phyloP scores from a whole-genome alignment of 352 stramenopile genomes.

The Globisporangium rhizosaccharum region DNA sequence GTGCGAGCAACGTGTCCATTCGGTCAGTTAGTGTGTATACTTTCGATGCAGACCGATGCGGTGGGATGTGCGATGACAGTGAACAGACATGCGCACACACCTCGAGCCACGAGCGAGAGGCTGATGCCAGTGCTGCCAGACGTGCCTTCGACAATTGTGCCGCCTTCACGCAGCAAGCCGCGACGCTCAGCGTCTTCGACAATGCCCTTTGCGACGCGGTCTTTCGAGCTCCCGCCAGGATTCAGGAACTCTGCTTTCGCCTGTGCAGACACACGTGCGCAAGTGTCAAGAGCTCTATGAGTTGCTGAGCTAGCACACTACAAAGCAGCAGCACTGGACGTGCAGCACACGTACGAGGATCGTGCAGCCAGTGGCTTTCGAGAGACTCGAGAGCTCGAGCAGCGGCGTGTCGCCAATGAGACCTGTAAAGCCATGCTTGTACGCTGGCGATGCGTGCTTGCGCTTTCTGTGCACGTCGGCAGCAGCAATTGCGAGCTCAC shows the following conservation, averaged over 20 bases:
- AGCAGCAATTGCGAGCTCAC: conserved; percentile 32
- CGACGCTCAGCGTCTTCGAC: conserved; percentile 90
- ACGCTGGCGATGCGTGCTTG: conserved; percentile 13
- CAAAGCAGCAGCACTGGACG: not conserved
- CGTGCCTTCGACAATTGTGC: conserved; percentile 96
- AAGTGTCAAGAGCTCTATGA: not conserved
- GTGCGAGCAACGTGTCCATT: conserved; percentile 5
- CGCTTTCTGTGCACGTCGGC: conserved; percentile 15
- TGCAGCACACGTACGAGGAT: conserved; percentile 62
- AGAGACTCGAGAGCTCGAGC: conserved; percentile 88
- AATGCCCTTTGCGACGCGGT: conserved; percentile 94
- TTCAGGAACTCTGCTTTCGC: conserved; percentile 97
- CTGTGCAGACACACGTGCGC: conserved; percentile 15
- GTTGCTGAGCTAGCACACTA: not conserved
- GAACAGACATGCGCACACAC: conserved; percentile 18
- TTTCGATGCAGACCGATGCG: not conserved
- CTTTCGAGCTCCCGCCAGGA: conserved; percentile 96
- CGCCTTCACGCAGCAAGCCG: conserved; percentile 83
- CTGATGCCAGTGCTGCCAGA: conserved; percentile 97
- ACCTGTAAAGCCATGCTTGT: conserved; percentile 67
- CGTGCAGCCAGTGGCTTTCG: conserved; percentile 84
- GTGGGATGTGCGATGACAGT: not conserved
- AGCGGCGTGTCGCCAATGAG: conserved; percentile 93
- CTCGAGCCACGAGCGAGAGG: conserved; percentile 90
- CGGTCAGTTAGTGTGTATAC: not conserved